Evolutionary conservation across 768 basidiomycete genomes (phyloP).

Genomic region (Mycena galopus): DNA sequence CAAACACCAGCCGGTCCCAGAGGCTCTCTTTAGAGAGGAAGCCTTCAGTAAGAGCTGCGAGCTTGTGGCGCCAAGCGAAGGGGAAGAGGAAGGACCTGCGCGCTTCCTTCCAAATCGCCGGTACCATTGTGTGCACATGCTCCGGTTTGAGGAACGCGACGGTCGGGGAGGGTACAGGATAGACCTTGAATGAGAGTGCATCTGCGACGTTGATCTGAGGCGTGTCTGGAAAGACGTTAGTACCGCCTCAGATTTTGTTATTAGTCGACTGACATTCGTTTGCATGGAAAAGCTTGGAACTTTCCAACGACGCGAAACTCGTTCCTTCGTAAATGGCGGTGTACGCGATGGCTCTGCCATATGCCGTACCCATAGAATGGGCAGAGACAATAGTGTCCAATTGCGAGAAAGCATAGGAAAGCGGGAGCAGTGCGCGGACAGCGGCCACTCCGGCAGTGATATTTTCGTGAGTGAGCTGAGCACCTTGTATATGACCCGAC

Average conservation of each 20-base stretch:
- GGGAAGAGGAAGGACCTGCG: constrained; percentile 67
- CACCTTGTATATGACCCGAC: constrained; percentile 68
- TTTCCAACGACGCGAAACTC: constrained; percentile 76
- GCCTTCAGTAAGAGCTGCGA: constrained; percentile 76
- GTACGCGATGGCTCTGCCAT: constrained; percentile 85
- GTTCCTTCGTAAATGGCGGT: constrained; percentile 82
- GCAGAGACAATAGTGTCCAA: constrained; percentile 85
- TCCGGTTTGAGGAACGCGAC: constrained; percentile 79
- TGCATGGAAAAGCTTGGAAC: constrained; percentile 63
- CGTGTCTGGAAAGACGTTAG: constrained; percentile 33
- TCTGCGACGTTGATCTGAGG: constrained; percentile 58
- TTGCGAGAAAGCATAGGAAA: constrained; percentile 73
- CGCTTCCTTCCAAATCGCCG: constrained; percentile 66
- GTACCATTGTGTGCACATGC: constrained; percentile 69
- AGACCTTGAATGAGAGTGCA: constrained; percentile 58
- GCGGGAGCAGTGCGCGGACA: constrained; percentile 79
- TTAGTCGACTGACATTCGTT: constrained; percentile 54
- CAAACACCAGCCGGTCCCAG: constrained; percentile 89
- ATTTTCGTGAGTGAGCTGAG: constrained; percentile 85
- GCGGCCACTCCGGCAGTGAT: constrained; percentile 92
- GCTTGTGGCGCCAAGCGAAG: constrained; percentile 85
- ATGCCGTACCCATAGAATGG: constrained; percentile 79
- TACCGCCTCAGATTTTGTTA: not conserved
- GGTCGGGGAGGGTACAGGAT: constrained; percentile 81
- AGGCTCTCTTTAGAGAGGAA: constrained; percentile 82